Percentiles rank a stretch among this genome's conserved stretches.
These are phyloP conservation scores for Penicillium thymicola DNA, from an alignment of 2,329 filamentous ascomycete species.

Conservation along the genomic window DNA sequence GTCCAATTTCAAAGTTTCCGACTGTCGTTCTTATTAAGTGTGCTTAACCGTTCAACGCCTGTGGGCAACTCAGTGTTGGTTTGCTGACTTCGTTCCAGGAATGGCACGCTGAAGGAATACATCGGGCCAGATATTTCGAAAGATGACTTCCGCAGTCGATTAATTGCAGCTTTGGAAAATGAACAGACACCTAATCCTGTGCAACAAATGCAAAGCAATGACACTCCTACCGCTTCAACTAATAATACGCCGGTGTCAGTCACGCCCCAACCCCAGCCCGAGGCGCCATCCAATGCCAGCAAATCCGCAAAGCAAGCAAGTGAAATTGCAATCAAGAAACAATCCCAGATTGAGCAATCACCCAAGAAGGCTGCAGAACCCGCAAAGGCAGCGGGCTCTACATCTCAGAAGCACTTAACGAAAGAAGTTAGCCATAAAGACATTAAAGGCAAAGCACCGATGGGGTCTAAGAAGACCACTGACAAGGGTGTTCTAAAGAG, in stretches of 20 bases:
- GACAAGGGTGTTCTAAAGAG: constrained; percentile 4
- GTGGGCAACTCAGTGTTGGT: neutral
- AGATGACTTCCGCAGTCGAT: constrained; percentile 62
- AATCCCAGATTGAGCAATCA: neutral
- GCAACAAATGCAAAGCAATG: constrained; percentile 5
- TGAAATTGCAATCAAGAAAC: neutral
- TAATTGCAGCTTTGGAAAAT: constrained; percentile 46
- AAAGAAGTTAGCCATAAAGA: constrained; percentile 61
- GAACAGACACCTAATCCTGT: neutral
- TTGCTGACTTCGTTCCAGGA: constrained; percentile 45
- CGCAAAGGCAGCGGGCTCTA: constrained; percentile 43
- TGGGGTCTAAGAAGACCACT: constrained; percentile 11
- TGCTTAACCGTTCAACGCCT: constrained; percentile 16
- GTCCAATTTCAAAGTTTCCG: constrained; percentile 73
- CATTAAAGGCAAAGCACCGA: constrained; percentile 35
- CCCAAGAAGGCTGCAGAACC: constrained; percentile 22
- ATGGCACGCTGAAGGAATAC: constrained; percentile 75
- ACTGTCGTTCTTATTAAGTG: constrained; percentile 75
- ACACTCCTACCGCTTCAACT: constrained; percentile 2
- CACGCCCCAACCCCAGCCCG: constrained; percentile 15
- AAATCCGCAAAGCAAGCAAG: constrained; percentile 1
- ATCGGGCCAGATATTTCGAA: constrained; percentile 62
- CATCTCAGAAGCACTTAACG: constrained; percentile 58
- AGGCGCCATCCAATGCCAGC: neutral
- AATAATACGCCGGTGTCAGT: constrained; percentile 7